phyloP scores from a whole-genome alignment of 1,284 basidiomycete species.

The Austroboletus niveus region DNA sequence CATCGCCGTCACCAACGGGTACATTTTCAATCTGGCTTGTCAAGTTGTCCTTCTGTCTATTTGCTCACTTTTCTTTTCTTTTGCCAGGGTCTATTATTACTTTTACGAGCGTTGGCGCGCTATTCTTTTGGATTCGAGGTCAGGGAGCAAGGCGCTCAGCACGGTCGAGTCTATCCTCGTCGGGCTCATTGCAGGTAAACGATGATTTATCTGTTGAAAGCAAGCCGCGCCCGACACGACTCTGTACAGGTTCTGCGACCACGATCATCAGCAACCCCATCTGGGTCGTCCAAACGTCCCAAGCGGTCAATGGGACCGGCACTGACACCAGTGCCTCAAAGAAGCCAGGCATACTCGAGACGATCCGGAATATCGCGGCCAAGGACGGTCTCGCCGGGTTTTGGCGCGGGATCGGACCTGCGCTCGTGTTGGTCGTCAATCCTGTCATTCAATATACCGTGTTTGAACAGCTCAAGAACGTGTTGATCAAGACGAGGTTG shows the following conservation, averaged over 20 bases:
- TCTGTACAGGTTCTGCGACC: constrained; percentile 75
- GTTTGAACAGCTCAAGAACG: constrained; percentile 86
- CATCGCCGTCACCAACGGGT: constrained; percentile 94
- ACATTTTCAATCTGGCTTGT: constrained; percentile 5
- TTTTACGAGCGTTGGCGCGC: constrained; percentile 74
- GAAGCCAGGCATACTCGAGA: constrained; percentile 69
- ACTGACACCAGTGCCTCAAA: constrained; percentile 33
- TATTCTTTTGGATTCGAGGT: constrained; percentile 54
- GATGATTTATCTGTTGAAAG: no score
- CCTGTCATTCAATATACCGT: constrained; percentile 91
- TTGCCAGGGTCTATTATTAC: constrained; percentile 74
- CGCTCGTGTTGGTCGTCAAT: constrained; percentile 91
- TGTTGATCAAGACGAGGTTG: constrained; percentile 60
- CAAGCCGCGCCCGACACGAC: not conserved
- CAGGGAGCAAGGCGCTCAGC: constrained; percentile 66
- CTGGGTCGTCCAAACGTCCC: constrained; percentile 94
- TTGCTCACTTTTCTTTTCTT: constrained; percentile 1
- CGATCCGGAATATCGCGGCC: constrained; percentile 69
- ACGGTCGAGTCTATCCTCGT: constrained; percentile 90
- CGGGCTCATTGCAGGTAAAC: constrained; percentile 79
- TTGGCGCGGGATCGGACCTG: constrained; percentile 96
- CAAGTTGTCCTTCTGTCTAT: no score
- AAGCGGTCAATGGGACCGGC: constrained; percentile 67
- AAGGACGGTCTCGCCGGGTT: constrained; percentile 82
- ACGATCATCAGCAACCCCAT: constrained; percentile 92